These are phyloP conservation scores for Candida ortonii DNA, from an alignment of 805 yeast species.

Conservation along the genomic window DNA sequence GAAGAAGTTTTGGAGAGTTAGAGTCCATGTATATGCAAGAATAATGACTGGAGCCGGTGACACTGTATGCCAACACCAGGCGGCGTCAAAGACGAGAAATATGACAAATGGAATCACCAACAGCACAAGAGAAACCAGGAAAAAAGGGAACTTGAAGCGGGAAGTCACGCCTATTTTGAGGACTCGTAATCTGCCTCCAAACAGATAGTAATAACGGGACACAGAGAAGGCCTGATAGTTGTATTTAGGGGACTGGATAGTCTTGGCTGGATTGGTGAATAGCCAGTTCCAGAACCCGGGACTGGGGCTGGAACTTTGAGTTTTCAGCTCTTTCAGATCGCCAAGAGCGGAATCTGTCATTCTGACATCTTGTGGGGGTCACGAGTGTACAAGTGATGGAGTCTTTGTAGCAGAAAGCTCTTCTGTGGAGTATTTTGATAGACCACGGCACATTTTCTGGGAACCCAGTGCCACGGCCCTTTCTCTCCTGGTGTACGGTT, in stretches of 20 bases:
- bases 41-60: constrained; percentile 56
- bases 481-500: too few species aligned
- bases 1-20: constrained; percentile 47
- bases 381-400: too few species aligned
- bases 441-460: too few species aligned
- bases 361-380: too few species aligned
- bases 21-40: constrained; percentile 56
- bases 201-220: constrained; percentile 45
- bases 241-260: constrained; percentile 7
- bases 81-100: constrained; percentile 48
- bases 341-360: too few species aligned
- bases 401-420: too few species aligned
- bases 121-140: constrained; percentile 9
- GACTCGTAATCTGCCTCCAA: constrained; percentile 64
- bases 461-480: too few species aligned
- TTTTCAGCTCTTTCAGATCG: background rate
- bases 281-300: too few species aligned
- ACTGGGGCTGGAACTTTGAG: too few species aligned
- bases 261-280: constrained; percentile 8
- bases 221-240: constrained; percentile 46
- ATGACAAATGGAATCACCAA: constrained; percentile 43
- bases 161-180: constrained; percentile 28
- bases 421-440: too few species aligned
- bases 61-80: constrained; percentile 55
- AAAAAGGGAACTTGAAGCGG: constrained; percentile 7